Evolutionary conservation across 1,284 basidiomycete genomes (phyloP).

Genomic region (Takashimella koratensis): DNA sequence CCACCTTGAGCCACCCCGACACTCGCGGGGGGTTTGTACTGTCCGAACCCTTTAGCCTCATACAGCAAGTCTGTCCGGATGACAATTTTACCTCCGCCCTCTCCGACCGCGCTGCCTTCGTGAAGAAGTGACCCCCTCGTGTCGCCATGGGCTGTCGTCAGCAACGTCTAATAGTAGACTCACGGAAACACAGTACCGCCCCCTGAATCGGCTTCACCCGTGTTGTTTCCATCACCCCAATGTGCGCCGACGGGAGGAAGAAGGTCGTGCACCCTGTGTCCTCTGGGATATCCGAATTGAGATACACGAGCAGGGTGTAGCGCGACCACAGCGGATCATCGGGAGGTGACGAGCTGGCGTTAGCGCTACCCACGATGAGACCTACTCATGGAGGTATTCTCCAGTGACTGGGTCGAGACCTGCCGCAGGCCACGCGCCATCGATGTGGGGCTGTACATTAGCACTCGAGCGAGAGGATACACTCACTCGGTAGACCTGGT

Average conservation of each 20-base stretch:
- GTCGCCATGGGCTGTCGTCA: conserved; percentile 43
- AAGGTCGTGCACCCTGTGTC: conserved; percentile 56
- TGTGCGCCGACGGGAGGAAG: conserved; percentile 53
- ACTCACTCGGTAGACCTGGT: conserved; percentile 53
- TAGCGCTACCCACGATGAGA: conserved; percentile 22
- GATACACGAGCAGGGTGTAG: conserved; percentile 58
- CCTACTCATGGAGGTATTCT: conserved; percentile 57
- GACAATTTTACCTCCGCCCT: conserved; percentile 47
- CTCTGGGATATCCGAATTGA: conserved; percentile 52
- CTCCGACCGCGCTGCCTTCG: conserved; percentile 48
- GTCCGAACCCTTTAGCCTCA: conserved; percentile 48
- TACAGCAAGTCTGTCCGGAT: conserved; percentile 50
- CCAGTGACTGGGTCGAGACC: conserved; percentile 51
- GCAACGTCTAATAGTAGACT: conserved; percentile 28
- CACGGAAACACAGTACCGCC: conserved; percentile 56
- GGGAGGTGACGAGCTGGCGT: conserved; percentile 36
- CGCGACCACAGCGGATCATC: conserved; percentile 51
- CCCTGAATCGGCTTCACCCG: conserved; percentile 55
- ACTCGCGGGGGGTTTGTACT: conserved; percentile 43
- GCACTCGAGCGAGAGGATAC: conserved; percentile 4
- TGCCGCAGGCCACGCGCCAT: conserved; percentile 58
- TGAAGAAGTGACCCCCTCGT: conserved; percentile 48
- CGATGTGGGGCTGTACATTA: conserved; percentile 51
- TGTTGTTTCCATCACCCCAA: conserved; percentile 53
- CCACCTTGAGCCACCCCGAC: conserved; percentile 30